phyloP scores from a whole-genome alignment of 2,329 filamentous ascomycete species.

The Magnaporthiopsis rhizophila region DNA sequence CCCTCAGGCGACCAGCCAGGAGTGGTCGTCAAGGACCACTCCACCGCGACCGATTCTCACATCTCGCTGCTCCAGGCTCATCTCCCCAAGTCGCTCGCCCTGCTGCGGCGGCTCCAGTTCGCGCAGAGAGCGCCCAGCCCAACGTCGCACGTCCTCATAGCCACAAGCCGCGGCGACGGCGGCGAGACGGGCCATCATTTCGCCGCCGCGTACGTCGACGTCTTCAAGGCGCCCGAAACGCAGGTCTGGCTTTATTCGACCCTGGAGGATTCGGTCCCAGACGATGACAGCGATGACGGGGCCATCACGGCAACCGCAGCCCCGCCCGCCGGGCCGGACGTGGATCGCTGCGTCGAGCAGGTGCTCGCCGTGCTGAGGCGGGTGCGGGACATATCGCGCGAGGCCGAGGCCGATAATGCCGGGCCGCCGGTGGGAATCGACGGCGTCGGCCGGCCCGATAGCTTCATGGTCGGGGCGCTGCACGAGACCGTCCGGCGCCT shows the following conservation, averaged over 20 bases:
- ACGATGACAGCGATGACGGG: background rate
- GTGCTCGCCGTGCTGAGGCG: constrained; percentile 22
- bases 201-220: constrained; percentile 53
- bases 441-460: constrained; percentile 21
- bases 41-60: constrained; percentile 20
- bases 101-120: constrained; percentile 58
- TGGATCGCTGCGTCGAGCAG: constrained; percentile 23
- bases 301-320: background rate
- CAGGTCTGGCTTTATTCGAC: constrained; percentile 56
- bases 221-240: constrained; percentile 52
- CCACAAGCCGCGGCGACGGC: constrained; percentile 13
- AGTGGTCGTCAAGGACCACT: too few species aligned
- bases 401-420: constrained; percentile 14
- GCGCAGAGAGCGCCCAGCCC: constrained; percentile 29
- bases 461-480: constrained; percentile 32
- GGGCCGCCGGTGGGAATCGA: constrained; percentile 13
- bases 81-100: constrained; percentile 50
- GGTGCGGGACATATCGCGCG: constrained; percentile 19
- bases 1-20: too few species aligned
- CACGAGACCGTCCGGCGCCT: constrained; percentile 26
- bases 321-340: constrained; percentile 9
- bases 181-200: constrained; percentile 26
- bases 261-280: constrained; percentile 28
- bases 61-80: constrained; percentile 39
- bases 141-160: constrained; percentile 34